phyloP scores from a whole-genome alignment of 768 basidiomycete genomes.

The Inosperma sp. region DNA sequence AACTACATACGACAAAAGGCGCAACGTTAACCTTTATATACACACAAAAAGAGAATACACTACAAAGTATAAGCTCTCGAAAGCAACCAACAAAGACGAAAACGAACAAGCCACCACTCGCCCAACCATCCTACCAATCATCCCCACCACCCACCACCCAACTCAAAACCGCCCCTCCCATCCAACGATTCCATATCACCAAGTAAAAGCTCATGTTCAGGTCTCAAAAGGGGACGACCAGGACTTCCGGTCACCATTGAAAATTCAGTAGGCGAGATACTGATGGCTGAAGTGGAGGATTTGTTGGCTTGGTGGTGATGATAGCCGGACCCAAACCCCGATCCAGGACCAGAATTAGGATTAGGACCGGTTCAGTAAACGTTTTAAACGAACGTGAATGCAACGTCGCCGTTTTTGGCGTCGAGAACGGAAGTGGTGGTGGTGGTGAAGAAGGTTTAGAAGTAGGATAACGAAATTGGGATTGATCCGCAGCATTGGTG shows the following conservation, averaged over 20 bases:
- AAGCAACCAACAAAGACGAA: too few relatives aligned
- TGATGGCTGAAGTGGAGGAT: conserved; percentile 40
- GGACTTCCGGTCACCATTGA: conserved; percentile 62
- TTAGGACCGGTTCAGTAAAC: too few relatives aligned
- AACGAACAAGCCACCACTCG: too few relatives aligned
- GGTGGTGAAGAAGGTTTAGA: background rate
- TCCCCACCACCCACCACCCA: conserved; percentile 19
- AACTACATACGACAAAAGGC: too few relatives aligned
- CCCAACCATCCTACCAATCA: conserved; percentile 16
- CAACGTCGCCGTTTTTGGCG: conserved; percentile 17
- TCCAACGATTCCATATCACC: conserved; percentile 65
- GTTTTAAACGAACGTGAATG: conserved; percentile 27
- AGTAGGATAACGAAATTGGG: conserved; percentile 11
- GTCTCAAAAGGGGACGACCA: conserved; percentile 59
- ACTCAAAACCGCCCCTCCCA: conserved; percentile 32
- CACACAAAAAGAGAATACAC: too few relatives aligned
- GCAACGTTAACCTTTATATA: too few relatives aligned
- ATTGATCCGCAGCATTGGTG: conserved; percentile 14
- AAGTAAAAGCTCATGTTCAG: conserved; percentile 71
- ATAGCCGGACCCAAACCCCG: background rate
- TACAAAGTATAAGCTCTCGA: too few relatives aligned
- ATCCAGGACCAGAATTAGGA: too few relatives aligned
- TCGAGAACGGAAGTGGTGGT: background rate
- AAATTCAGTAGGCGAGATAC: conserved; percentile 62
- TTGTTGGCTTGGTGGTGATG: conserved; percentile 31